Evolutionary conservation across 139 green algal genomes (phyloP).

Genomic region (Chlorella sorokiniana): DNA sequence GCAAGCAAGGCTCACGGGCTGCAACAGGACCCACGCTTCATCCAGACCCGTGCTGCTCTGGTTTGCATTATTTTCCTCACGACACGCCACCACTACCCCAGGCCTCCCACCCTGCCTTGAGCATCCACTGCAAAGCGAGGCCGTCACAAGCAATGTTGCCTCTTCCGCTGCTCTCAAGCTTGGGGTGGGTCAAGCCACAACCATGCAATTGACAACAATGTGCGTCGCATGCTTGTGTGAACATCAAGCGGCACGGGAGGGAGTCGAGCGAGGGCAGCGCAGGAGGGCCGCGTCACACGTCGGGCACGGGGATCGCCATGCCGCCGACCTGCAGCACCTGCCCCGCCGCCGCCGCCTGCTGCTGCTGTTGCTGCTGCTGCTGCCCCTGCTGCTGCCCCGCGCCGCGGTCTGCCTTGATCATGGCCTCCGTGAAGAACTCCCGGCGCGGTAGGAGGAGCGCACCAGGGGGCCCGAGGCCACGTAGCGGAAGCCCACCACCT

Average conservation of each 20-base stretch:
- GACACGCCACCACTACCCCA: too few relatives aligned
- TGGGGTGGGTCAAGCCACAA: too few relatives aligned
- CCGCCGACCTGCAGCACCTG: slow-evolving; percentile 4
- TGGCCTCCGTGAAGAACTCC: slow-evolving; percentile 94
- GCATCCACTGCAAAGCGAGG: too few relatives aligned
- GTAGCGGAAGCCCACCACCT: slow-evolving; percentile 92
- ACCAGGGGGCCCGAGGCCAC: slow-evolving; percentile 94
- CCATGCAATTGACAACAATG: background rate
- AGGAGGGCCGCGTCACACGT: background rate
- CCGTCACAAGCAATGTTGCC: too few relatives aligned
- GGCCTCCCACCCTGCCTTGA: too few relatives aligned
- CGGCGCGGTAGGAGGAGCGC: slow-evolving; percentile 92
- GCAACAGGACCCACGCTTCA: too few relatives aligned
- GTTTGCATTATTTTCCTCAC: too few relatives aligned
- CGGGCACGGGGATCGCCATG: background rate
- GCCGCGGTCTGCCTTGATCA: slow-evolving; percentile 45
- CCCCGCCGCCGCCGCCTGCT: background rate
- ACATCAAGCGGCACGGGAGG: too few relatives aligned
- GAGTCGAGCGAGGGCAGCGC: too few relatives aligned
- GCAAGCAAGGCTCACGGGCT: too few relatives aligned
- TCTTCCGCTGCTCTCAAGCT: too few relatives aligned
- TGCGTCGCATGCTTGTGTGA: background rate
- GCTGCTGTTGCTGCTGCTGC: background rate
- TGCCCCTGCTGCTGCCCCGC: background rate
- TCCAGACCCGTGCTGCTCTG: too few relatives aligned